Evolutionary conservation across 129 eudicot species (phyloP).

Genomic region (Flaveria trinervia): DNA sequence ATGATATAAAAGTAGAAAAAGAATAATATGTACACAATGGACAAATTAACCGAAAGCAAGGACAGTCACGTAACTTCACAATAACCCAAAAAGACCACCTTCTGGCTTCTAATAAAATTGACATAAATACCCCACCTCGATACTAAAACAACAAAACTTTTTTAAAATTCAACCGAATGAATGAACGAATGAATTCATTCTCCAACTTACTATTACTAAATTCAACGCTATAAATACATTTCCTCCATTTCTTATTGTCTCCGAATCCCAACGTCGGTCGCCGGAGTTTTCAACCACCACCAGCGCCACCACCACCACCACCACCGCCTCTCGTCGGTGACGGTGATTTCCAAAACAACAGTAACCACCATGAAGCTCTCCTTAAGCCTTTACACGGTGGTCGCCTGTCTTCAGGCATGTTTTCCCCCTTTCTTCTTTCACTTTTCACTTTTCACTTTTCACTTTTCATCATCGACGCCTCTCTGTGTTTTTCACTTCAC

Average conservation of each 20-base stretch:
- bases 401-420: conserved; percentile 39
- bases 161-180: neutral
- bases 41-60: conserved; percentile 54
- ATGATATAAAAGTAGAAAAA: neutral
- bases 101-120: neutral
- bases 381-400: conserved; percentile 11
- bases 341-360: neutral
- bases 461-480: neutral
- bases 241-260: neutral
- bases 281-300: conserved; percentile 30
- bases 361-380: neutral
- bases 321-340: neutral
- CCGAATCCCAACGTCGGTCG: conserved; percentile 20
- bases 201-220: neutral
- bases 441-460: neutral
- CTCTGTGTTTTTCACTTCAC: neutral
- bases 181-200: no score
- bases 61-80: conserved; percentile 25
- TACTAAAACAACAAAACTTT: neutral
- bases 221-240: conserved; percentile 25
- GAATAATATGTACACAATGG: neutral
- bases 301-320: no score
- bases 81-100: neutral
- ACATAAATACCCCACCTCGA: conserved; percentile 21
- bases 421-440: neutral